Base-by-base conservation (phyloP, 257 asterid genomes). In the Primulina huaijiensis region DNA sequence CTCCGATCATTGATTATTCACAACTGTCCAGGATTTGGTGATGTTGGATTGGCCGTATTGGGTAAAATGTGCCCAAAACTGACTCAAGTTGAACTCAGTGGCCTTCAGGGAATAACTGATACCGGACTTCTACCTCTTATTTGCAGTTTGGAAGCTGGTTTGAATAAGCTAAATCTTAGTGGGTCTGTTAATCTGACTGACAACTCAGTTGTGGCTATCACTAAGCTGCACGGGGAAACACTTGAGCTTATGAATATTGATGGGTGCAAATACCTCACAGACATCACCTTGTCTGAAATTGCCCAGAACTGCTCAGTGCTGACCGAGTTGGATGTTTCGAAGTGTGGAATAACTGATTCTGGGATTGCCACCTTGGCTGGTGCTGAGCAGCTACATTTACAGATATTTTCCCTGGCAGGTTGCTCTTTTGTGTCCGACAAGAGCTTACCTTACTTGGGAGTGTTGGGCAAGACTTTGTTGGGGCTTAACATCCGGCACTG, bases 401-500 rank as follows among this genome's bases (percentile, higher is more conserved):
- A 72, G 79, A 73, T 88, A 64, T 62, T 94, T 10, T 91, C 98
- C n/a, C 68, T 94, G 4, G 77, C 88, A 0, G 87, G 89, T 34
- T 91, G 97, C 84, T 57, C 82, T 21, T 53, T 62, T 57, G 79
- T 89, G 25, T 81, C 97, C 0, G 87, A 87, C 74, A 72, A 71
- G 76, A 74, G 97, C 80, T 70, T 86, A 80, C 85, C 88, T 4
- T 81, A 46, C 75, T 71, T 94, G 81, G 77, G 27, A 53, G 57
- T 76, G 71, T 9, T 94, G 80, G 96, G 95, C 4, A 67, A 61
- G 77, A 70, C 79, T 8, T 79, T 94, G 50, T 64, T 81, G 27
- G 97, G 98, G 14, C 76, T 91, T 82, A 91, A 85, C 83, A 84
- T 94, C 60, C 92, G 86, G 82, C 80, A 77, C 8, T 94, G 99